Evolutionary conservation across 1,284 basidiomycete genomes (phyloP), one percentile per base, ranked within the genome.

Genomic region (Cutaneotrichosporon mucoides): DNA sequence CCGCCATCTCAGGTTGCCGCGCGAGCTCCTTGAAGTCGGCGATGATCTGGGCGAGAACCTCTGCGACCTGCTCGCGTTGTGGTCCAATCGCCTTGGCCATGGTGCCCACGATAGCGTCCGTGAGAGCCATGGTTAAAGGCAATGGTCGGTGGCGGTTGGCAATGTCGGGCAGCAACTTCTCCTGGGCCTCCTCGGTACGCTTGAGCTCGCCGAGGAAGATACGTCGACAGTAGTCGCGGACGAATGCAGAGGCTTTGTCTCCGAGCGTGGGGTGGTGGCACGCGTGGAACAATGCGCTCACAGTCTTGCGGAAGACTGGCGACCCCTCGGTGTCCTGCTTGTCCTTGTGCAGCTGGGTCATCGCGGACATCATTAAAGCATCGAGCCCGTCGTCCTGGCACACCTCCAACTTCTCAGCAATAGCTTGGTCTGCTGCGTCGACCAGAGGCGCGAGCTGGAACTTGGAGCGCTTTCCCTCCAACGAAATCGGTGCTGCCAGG

Each of bases 381-480:
- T 85, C 83, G 68, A 89, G 92, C 0, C 92, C 89, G 69, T 90
- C 84, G 12, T 81, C 80, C 33, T 88, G 85, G 78, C 92, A 88
- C 36, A 83, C 75, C 8, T 83, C 72, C 10, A 84, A 81, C 7
- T 84, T 82, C 67, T 87, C 85, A 46, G 81, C 76, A 54, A 98
- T 79, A 40, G 86, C 85, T 51, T 82, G 82, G 35, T 84, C 79
- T 1, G 94, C 91, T 3, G 97, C 80, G 34, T 80, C 78, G n/a
- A 88, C 84, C 56, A 91, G 81, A 0, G 91, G 85, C 11, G 82
- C 82, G 34, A 99, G 79, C 46, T 88, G 85, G 53, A 98, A 82
- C 54, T 80, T 84, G 64, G 88, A 85, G n/a, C 79, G 72, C 46
- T 83, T 82, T 10, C 88, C 88, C 49, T 87, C 81, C 66, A 97